Evolutionary conservation across 257 asterid genomes (phyloP), one percentile per base, ranked within the genome.

Genomic region (Penstemon eatonii): DNA sequence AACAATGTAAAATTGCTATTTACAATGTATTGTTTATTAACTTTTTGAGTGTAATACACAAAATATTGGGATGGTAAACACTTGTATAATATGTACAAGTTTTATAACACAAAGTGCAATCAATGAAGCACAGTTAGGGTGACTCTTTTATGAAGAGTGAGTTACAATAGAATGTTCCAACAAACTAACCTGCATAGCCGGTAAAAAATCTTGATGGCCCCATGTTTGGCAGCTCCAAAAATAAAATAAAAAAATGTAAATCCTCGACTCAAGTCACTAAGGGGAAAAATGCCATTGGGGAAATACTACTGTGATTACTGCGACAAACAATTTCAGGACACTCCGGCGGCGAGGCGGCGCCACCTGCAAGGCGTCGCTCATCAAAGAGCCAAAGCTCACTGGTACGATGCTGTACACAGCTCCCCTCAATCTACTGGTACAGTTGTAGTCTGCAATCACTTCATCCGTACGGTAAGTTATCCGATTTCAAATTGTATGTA

Each of bases 281-380:
- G 25, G 5, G 60, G 49, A 8, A 66, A 66, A 60, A 89, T 91
- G 99, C 83, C 96, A 56, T 6, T 87, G 76, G 97, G 96, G 33
- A 93, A 88, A 67, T 93, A 90, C 58, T 71, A 85, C 72, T 93
- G 99, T 79, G 99, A 93, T 50, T 93, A 93, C 66, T 92, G 99
- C 85, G 96, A 87, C 66, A 93, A 90, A 68, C 89, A 93, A 73
- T 93, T 93, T 68, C 91, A 84, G 73, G 97, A 93, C 80, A 89
- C 96, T 5, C 73, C 92, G 47, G 67, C 79, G 12, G 88, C 96
- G 38, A 91, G 97, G 78, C 83, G 84, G 84, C 94, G 96, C 75
- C 99, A 93, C 86, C 89, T 93, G 65, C 84, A 76, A 41, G 96
- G 99, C 65, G 74, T 83, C 18, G 84, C 75, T 33, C 99, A 94